Percentiles rank a stretch among this genome's conserved stretches.
Conservation (phyloP, 2,329 filamentous ascomycete species). For the Ophiocordyceps camponoti-floridani region DNA sequence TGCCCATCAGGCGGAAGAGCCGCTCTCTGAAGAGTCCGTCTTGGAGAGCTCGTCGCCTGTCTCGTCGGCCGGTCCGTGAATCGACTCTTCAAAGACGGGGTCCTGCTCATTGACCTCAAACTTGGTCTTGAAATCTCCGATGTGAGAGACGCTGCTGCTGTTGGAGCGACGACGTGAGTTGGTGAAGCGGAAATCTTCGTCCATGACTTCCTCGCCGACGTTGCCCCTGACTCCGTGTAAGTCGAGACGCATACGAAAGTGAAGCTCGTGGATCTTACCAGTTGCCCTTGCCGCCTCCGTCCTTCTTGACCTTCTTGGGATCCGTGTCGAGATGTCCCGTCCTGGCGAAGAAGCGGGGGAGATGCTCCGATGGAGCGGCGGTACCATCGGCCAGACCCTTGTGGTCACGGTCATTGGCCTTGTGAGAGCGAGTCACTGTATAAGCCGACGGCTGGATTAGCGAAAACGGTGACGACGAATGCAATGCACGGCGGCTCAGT, state of each 20-base stretch:
- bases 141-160: constrained; percentile 55
- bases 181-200: constrained; percentile 66
- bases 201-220: constrained; percentile 66
- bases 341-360: constrained; percentile 91
- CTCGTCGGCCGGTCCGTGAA: constrained; percentile 49
- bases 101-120: constrained; percentile 83
- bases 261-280: constrained; percentile 45
- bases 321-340: constrained; percentile 62
- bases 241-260: neutral
- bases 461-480: neutral
- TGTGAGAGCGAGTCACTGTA: constrained; percentile 93
- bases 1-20: constrained; percentile 30
- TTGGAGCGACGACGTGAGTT: constrained; percentile 87
- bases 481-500: neutral
- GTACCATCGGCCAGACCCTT: constrained; percentile 59
- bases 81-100: constrained; percentile 75
- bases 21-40: constrained; percentile 41
- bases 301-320: constrained; percentile 93
- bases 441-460: neutral
- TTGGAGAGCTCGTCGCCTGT: constrained; percentile 35
- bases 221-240: constrained; percentile 45
- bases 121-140: constrained; percentile 84
- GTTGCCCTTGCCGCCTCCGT: constrained; percentile 80
- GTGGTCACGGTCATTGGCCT: constrained; percentile 87
- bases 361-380: constrained; percentile 47